A percentile compares a stretch with the other conserved stretches of the same genome.
These are phyloP conservation scores for Lactuca sativa DNA, from an alignment of 129 eudicot genomes.

Conservation along the genomic window DNA sequence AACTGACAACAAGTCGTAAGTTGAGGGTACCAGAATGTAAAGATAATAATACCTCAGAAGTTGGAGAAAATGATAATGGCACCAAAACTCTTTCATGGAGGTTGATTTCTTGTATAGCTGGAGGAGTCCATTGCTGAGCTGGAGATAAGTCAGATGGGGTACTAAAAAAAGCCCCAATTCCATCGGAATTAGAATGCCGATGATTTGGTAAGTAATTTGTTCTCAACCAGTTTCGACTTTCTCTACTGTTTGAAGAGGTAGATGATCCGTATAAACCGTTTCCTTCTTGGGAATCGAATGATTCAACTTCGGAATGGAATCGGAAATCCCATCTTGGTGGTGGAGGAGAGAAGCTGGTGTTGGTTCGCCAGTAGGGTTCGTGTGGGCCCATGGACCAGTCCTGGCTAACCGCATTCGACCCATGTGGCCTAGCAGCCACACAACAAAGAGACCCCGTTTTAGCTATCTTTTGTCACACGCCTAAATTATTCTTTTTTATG, in stretches of 20 bases:
- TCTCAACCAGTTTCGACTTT: conserved; percentile 75
- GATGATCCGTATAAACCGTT: conserved; percentile 73
- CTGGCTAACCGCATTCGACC: conserved; percentile 67
- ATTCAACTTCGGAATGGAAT: conserved; percentile 60
- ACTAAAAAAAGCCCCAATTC: conserved; percentile 57
- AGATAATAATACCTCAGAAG: conserved; percentile 55
- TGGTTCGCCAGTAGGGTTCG: conserved; percentile 90
- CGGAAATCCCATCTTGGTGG: conserved; percentile 77
- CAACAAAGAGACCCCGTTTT: conserved; percentile 98
- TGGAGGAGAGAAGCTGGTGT: conserved; percentile 89
- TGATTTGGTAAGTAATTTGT: conserved; percentile 50
- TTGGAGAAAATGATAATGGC: conserved; percentile 56
- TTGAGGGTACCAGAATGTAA: neutral
- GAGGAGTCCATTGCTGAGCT: conserved; percentile 79
- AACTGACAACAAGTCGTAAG: neutral
- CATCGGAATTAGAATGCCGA: conserved; percentile 62
- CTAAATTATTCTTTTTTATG: neutral
- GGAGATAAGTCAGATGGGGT: conserved; percentile 78
- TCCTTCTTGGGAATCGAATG: conserved; percentile 75
- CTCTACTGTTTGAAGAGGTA: conserved; percentile 77
- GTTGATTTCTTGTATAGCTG: conserved; percentile 65
- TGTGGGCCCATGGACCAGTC: conserved; percentile 90
- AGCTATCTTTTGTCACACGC: conserved; percentile 49
- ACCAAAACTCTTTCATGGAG: conserved; percentile 58
- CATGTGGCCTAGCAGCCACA: conserved; percentile 99